Conservation (phyloP, 257 asterid genomes). For the Hygrophila difformis region DNA sequence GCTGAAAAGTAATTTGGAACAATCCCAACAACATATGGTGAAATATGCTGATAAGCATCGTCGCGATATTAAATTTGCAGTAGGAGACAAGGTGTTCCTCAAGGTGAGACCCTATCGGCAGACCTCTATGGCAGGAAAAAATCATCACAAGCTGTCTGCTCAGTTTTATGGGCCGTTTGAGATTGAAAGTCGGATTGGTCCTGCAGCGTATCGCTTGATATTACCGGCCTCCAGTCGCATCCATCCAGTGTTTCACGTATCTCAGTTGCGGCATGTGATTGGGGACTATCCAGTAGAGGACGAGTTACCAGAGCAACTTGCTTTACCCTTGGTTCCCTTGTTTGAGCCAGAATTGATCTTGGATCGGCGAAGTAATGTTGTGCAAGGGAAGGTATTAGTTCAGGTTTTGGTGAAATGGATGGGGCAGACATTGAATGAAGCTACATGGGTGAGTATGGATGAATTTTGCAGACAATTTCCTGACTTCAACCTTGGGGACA, state of each 20-base stretch:
- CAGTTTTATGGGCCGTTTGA: not conserved
- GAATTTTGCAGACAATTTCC: not conserved
- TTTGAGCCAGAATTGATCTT: too few relatives aligned
- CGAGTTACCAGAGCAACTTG: too few relatives aligned
- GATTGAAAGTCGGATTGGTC: not conserved
- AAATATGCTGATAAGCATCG: not conserved
- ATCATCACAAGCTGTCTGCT: not conserved
- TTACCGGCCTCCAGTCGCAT: too few relatives aligned
- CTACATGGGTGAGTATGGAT: too few relatives aligned
- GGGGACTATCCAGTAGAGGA: too few relatives aligned
- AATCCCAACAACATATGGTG: not conserved
- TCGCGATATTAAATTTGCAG: not conserved
- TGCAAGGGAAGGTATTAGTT: not conserved
- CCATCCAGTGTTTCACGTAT: too few relatives aligned
- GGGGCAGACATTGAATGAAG: not conserved
- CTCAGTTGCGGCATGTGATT: too few relatives aligned
- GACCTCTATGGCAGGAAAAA: not conserved
- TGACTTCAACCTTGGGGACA: too few relatives aligned
- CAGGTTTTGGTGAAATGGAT: not conserved
- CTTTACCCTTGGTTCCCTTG: too few relatives aligned
- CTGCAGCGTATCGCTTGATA: too few relatives aligned
- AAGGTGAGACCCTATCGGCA: not conserved
- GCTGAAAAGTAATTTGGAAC: not conserved
- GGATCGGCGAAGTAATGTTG: too few relatives aligned
- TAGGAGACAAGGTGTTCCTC: not conserved